Evolutionary conservation across 768 basidiomycete genomes (phyloP).

Genomic region (Dioszegia crocea): DNA sequence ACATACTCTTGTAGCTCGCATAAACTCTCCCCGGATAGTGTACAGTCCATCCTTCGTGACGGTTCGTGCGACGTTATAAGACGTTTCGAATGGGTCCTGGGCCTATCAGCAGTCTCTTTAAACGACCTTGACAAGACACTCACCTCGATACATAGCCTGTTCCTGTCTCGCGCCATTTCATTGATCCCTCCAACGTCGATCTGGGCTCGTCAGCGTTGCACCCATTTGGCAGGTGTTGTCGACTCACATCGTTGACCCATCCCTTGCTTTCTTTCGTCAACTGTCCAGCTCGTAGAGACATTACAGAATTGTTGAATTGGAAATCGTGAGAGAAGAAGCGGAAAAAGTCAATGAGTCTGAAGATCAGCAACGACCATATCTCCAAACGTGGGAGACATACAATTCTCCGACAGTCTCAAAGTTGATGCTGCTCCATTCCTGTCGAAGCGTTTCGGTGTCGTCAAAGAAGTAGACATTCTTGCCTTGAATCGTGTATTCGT

Average conservation of each 20-base stretch:
- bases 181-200: slow-evolving; percentile 52
- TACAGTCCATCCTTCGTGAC: slow-evolving; percentile 95
- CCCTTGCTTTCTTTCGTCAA: slow-evolving; percentile 88
- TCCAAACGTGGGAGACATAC: slow-evolving; percentile 54
- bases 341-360: slow-evolving; percentile 93
- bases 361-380: slow-evolving; percentile 2
- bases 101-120: background rate
- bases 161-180: slow-evolving; percentile 66
- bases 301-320: slow-evolving; percentile 81
- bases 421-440: slow-evolving; percentile 92
- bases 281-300: slow-evolving; percentile 81
- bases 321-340: slow-evolving; percentile 93
- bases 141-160: slow-evolving; percentile 94
- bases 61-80: slow-evolving; percentile 93
- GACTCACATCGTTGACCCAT: slow-evolving; percentile 83
- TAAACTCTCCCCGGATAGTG: slow-evolving; percentile 95
- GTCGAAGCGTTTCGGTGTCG: slow-evolving; percentile 84
- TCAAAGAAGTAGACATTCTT: slow-evolving; percentile 89
- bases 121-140: slow-evolving; percentile 19
- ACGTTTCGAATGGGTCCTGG: slow-evolving; percentile 93
- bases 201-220: slow-evolving; percentile 17
- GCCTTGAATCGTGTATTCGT: slow-evolving; percentile 55
- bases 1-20: slow-evolving; percentile 68
- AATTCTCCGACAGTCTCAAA: slow-evolving; percentile 87
- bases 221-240: too few relatives aligned